These are phyloP conservation scores for Glonium stellatum DNA, from an alignment of 495 filamentous ascomycete genomes.

Conservation along the genomic window DNA sequence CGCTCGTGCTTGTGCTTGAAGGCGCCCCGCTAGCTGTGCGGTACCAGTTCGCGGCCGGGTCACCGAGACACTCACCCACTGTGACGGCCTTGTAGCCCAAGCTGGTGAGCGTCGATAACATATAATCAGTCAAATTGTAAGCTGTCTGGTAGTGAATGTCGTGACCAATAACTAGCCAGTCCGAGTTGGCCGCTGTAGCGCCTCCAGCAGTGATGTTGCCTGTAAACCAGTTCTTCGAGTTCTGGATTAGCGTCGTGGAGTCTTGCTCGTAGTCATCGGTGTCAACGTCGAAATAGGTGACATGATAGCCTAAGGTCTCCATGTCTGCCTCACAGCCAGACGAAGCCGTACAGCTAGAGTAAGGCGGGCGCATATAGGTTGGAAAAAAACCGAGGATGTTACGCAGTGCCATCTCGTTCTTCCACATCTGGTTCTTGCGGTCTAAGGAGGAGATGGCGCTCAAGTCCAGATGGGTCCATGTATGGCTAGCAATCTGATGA, in stretches of 20 bases:
- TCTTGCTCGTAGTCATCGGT: slow-evolving; percentile 68
- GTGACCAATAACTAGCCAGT: slow-evolving; percentile 66
- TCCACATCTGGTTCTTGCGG: slow-evolving; percentile 61
- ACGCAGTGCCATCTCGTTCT: slow-evolving; percentile 72
- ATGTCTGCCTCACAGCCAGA: slow-evolving; percentile 55
- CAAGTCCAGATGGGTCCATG: slow-evolving; percentile 75
- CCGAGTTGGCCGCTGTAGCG: slow-evolving; percentile 40
- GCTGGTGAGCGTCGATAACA: slow-evolving; percentile 41
- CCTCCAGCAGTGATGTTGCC: slow-evolving; percentile 44
- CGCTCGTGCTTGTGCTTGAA: neutral
- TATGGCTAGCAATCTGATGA: slow-evolving; percentile 82
- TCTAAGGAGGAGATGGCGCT: slow-evolving; percentile 49
- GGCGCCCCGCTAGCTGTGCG: slow-evolving; percentile 7
- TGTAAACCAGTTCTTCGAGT: slow-evolving; percentile 61
- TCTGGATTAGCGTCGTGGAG: slow-evolving; percentile 53
- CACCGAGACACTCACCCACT: slow-evolving; percentile 26
- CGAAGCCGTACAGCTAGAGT: slow-evolving; percentile 58
- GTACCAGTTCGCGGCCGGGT: slow-evolving; percentile 26
- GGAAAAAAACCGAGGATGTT: slow-evolving; percentile 76
- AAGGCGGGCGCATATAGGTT: slow-evolving; percentile 81
- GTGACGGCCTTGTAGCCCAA: slow-evolving; percentile 28
- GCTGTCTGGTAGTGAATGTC: slow-evolving; percentile 74
- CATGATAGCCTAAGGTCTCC: slow-evolving; percentile 65
- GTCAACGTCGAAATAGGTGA: slow-evolving; percentile 69
- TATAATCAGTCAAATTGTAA: slow-evolving; percentile 68